phyloP scores from a whole-genome alignment of 768 basidiomycete species.

The Kondoa malvinella region DNA sequence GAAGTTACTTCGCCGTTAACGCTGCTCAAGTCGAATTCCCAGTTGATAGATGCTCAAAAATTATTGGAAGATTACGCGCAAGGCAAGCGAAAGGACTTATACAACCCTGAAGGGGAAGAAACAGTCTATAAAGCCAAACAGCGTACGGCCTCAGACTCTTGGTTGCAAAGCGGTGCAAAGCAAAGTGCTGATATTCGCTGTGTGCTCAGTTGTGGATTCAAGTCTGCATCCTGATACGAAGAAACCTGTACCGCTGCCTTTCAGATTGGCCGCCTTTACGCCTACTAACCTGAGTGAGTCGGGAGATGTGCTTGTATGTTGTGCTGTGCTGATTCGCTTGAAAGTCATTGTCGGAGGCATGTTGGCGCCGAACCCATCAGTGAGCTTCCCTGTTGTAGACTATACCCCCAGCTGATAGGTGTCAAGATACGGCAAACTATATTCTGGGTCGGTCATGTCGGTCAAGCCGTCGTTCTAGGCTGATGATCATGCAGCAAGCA shows the following conservation, averaged over 20 bases:
- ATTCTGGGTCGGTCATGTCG: neutral
- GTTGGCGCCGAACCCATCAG: conserved; percentile 33
- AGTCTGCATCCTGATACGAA: conserved; percentile 26
- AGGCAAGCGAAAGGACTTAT: conserved; percentile 18
- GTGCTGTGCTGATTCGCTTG: neutral
- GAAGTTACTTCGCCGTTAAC: conserved; percentile 27
- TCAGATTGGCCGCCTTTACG: conserved; percentile 35
- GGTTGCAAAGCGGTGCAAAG: neutral
- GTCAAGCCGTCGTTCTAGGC: neutral
- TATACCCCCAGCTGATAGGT: conserved; percentile 5
- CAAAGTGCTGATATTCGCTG: neutral
- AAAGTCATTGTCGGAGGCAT: conserved; percentile 31
- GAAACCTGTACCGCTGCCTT: conserved; percentile 34
- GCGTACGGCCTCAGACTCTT: conserved; percentile 12
- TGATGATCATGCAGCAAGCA: conserved; percentile 27
- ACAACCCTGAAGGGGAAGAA: conserved; percentile 18
- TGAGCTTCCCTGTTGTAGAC: conserved; percentile 25
- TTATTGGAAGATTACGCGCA: conserved; percentile 22
- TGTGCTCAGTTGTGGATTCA: conserved; percentile 22
- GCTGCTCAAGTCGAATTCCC: conserved; percentile 21
- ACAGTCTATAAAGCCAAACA: conserved; percentile 25
- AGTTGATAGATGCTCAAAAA: conserved; percentile 22
- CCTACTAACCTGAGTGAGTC: conserved; percentile 34
- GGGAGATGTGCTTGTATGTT: conserved; percentile 3
- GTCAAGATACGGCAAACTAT: neutral